A percentile compares a stretch with the other conserved stretches of the same genome.
phyloP scores from a whole-genome alignment of 2,329 filamentous ascomycete species.

The Aspergillus flavus region DNA sequence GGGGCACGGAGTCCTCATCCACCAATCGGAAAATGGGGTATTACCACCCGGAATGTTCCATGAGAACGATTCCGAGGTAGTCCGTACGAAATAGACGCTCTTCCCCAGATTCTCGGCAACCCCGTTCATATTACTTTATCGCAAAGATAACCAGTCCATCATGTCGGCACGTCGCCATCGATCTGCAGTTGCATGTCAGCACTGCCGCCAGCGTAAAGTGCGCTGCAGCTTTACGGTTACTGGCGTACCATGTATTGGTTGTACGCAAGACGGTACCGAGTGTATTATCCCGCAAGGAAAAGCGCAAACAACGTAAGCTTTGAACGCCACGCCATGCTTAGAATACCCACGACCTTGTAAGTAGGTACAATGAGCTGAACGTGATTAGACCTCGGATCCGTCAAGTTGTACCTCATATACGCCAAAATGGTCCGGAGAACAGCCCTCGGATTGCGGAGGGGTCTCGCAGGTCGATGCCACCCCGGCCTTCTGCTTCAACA shows the following conservation, averaged over 20 bases:
- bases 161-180: conserved; percentile 11
- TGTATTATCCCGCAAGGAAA: conserved; percentile 24
- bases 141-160: not conserved
- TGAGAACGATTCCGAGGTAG: not conserved
- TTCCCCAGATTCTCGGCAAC: not conserved
- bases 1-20: not conserved
- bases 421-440: not conserved
- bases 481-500: not conserved
- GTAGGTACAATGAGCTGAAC: not conserved
- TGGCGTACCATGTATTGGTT: conserved; percentile 31
- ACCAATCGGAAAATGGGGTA: not conserved
- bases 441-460: not conserved
- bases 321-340: not conserved
- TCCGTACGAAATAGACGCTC: not conserved
- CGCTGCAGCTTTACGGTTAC: conserved; percentile 27
- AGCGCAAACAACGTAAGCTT: not conserved
- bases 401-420: not conserved
- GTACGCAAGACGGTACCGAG: conserved; percentile 29
- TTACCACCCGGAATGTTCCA: too few relatives aligned
- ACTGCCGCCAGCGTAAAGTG: conserved; percentile 27
- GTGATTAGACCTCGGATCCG: not conserved
- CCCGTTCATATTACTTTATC: not conserved
- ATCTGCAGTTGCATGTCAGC: conserved; percentile 16
- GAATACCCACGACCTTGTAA: not conserved
- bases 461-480: not conserved